A percentile compares a stretch with the other conserved stretches of the same genome.
Evolutionary conservation across 495 filamentous ascomycete genomes (phyloP).

Genomic region (Lophiostoma macrostomum): DNA sequence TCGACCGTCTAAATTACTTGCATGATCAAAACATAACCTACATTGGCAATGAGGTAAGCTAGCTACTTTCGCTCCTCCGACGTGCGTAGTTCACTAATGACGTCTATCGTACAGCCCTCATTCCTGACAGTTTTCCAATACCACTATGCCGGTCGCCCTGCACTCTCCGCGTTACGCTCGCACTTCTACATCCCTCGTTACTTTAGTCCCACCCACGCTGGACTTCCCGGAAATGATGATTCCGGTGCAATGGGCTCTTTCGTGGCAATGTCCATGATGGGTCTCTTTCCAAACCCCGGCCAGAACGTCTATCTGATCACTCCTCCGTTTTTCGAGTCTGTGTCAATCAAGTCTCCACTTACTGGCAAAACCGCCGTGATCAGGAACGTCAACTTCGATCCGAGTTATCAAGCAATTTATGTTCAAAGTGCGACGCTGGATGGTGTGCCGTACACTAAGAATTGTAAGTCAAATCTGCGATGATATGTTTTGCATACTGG

Average conservation of each 20-base stretch:
- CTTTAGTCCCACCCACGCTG: slow-evolving; percentile 38
- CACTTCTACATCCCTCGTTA: slow-evolving; percentile 44
- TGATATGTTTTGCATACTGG: no score
- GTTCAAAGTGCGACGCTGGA: slow-evolving; percentile 54
- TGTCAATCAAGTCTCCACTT: slow-evolving; percentile 54
- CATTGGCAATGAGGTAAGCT: slow-evolving; percentile 45
- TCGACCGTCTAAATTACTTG: slow-evolving; percentile 42
- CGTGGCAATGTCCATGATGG: slow-evolving; percentile 43
- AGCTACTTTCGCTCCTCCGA: neutral
- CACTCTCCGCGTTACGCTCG: slow-evolving; percentile 37
- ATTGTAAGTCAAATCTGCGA: no score
- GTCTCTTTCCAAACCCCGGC: slow-evolving; percentile 44
- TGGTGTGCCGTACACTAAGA: slow-evolving; percentile 51
- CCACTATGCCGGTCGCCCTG: slow-evolving; percentile 47
- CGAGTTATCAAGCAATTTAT: slow-evolving; percentile 52
- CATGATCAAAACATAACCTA: slow-evolving; percentile 42
- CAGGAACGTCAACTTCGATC: slow-evolving; percentile 60
- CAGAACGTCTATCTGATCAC: slow-evolving; percentile 47
- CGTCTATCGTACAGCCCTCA: slow-evolving; percentile 31
- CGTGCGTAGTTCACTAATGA: no score
- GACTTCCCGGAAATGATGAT: slow-evolving; percentile 45
- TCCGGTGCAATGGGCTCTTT: slow-evolving; percentile 44
- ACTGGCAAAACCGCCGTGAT: slow-evolving; percentile 63
- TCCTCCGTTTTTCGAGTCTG: slow-evolving; percentile 41
- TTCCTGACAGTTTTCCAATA: slow-evolving; percentile 47